phyloP scores from a whole-genome alignment of 2,329 filamentous ascomycete genomes.

The Cytospora schulzeri region DNA sequence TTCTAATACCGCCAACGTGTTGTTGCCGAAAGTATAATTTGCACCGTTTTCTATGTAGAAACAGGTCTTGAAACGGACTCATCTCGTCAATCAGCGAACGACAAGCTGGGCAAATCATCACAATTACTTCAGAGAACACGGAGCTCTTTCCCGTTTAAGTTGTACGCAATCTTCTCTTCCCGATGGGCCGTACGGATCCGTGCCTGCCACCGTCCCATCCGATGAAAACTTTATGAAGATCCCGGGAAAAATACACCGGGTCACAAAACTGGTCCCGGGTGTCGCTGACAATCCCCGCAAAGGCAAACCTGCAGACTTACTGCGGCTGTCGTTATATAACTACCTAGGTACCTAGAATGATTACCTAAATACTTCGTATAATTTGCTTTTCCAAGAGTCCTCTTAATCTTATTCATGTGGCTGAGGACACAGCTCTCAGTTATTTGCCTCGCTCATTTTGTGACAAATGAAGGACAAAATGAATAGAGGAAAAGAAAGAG shows the following conservation, averaged over 20 bases:
- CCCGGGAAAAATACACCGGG: not conserved
- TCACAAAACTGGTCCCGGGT: not conserved
- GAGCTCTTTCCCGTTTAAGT: not conserved
- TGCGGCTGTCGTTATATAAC: not conserved
- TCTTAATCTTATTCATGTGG: no score
- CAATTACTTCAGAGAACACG: not conserved
- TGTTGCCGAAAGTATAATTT: not conserved
- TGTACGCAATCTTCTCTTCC: not conserved
- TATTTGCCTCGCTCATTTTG: no score
- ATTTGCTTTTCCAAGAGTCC: no score
- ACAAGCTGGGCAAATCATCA: not conserved
- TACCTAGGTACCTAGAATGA: no score
- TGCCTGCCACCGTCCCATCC: not conserved
- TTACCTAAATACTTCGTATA: no score
- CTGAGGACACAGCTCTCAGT: no score
- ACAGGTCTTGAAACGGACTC: not conserved
- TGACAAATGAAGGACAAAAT: no score
- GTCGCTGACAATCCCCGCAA: not conserved
- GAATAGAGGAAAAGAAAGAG: no score
- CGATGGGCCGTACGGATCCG: not conserved
- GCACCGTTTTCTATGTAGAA: not conserved
- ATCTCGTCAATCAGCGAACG: not conserved
- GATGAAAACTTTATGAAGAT: not conserved
- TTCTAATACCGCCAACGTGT: not conserved
- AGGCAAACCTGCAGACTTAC: not conserved